These are phyloP conservation scores for Barnettozyma sucrosica DNA, from an alignment of 805 yeast genomes.

Conservation along the genomic window DNA sequence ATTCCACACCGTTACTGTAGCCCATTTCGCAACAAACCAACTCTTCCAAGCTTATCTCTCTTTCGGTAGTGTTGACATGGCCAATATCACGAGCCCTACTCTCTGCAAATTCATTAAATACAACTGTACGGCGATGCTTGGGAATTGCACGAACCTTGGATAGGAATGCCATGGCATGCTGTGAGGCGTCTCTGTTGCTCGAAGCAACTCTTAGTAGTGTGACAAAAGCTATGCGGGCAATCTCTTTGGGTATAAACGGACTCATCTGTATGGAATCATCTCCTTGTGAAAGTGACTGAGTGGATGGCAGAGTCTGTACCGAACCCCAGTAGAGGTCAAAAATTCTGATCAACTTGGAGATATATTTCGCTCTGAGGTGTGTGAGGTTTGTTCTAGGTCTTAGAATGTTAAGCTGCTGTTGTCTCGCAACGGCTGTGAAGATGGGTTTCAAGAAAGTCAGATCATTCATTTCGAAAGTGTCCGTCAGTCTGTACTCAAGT, in stretches of 20 bases:
- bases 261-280: conserved; percentile 9
- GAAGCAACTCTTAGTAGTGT: conserved; percentile 49
- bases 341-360: conserved; percentile 17
- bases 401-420: conserved; percentile 28
- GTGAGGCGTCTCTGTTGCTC: conserved; percentile 37
- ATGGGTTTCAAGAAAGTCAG: conserved; percentile 20
- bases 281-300: background rate
- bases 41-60: conserved; percentile 25
- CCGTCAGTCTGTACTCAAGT: conserved; percentile 15
- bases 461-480: conserved; percentile 20
- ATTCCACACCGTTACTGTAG: conserved; percentile 54
- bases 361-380: conserved; percentile 18
- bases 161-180: conserved; percentile 34
- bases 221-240: conserved; percentile 41
- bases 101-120: conserved; percentile 43
- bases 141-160: conserved; percentile 30
- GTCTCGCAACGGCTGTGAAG: conserved; percentile 24
- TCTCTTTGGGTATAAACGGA: conserved; percentile 26
- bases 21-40: conserved; percentile 31
- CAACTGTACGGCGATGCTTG: conserved; percentile 19
- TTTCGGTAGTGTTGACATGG: conserved; percentile 27
- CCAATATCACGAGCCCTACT: conserved; percentile 33
- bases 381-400: conserved; percentile 21
- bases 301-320: conserved; percentile 1
- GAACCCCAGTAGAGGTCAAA: conserved; percentile 24